Evolutionary conservation across 441 rosid genomes (phyloP), one percentile per base, ranked within the genome.

Genomic region (Hypseocharis bilobata): DNA sequence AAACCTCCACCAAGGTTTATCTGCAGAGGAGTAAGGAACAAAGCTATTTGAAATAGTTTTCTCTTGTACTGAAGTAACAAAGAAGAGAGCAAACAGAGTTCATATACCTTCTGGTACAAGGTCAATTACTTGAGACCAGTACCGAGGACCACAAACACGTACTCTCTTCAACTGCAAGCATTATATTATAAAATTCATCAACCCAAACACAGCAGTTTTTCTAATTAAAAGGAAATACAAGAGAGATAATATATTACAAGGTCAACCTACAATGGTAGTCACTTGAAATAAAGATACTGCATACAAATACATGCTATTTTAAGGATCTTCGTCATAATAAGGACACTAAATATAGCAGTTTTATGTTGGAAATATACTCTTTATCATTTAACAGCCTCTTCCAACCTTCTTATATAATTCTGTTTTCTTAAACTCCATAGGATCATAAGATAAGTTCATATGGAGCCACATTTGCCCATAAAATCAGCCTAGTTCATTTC

Each of bases 41-140:
- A 29, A 72, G 66, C 56, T n/a, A 60, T n/a, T 34, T 32, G 23
- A 58, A 67, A 62, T 6, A 60, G 34, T n/a, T n/a, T n/a, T n/a
- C n/a, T n/a, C n/a, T n/a, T n/a, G n/a, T n/a, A n/a, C 56, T 5
- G 69, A 36, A 70, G 20, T 40, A 69, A 64, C 60, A 72, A 38
- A 42, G 30, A 64, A 70, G 14, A 55, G 47, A 67, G 68, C 66
- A 69, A 68, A 44, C 34, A 75, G 64, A 61, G 72, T 64, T 54
- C 67, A 60, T 64, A 52, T 34, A 88, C 99, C 97, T 84, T 93
- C 93, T 49, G 96, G 92, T 64, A 80, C 80, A 71, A 93, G 90
- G 68, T 91, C 94, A 59, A 88, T 78, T 61, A 84, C 84, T 81
- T 91, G 96, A 77, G 99, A 81, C 97, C 99, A 91, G 78, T 93